Percentiles rank a stretch among this genome's conserved stretches.
phyloP scores from a whole-genome alignment of 2,329 filamentous ascomycete genomes.

The Aspergillus ochraceoroseus region DNA sequence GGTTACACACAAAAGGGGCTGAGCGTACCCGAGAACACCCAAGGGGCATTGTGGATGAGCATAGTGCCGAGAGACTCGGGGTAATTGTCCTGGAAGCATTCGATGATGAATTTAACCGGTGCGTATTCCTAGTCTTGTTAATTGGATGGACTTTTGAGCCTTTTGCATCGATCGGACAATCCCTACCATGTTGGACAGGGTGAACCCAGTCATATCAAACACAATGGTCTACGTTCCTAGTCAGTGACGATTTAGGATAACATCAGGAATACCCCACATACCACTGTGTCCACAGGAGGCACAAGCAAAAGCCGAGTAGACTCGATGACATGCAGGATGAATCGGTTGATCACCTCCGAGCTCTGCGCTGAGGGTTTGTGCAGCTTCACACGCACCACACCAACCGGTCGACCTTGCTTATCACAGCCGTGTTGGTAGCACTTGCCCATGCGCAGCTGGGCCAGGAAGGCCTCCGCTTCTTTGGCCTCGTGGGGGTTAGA shows the following conservation, averaged over 20 bases:
- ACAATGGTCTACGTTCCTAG: constrained; percentile 62
- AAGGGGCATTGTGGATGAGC: constrained; percentile 83
- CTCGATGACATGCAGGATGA: constrained; percentile 89
- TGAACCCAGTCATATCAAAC: constrained; percentile 93
- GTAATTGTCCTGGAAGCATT: constrained; percentile 96
- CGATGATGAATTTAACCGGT: constrained; percentile 97
- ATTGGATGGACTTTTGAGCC: no score
- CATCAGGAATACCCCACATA: constrained; percentile 47
- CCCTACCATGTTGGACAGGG: constrained; percentile 82
- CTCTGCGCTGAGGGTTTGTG: constrained; percentile 81
- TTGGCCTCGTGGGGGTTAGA: constrained; percentile 58
- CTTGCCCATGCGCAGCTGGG: constrained; percentile 82
- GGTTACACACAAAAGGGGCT: not conserved
- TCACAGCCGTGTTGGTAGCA: constrained; percentile 83
- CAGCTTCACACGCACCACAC: constrained; percentile 71
- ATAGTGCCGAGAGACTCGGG: constrained; percentile 87
- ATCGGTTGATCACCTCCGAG: constrained; percentile 74
- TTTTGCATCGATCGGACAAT: no score
- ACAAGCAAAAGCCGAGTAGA: constrained; percentile 75
- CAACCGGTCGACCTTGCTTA: constrained; percentile 75
- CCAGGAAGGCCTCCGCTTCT: constrained; percentile 67
- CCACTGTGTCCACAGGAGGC: constrained; percentile 80
- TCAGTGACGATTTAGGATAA: not conserved
- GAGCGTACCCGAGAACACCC: constrained; percentile 78
- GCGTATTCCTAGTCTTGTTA: constrained; percentile 65